Evolutionary conservation across 495 filamentous ascomycete species (phyloP).

Genomic region (Penicillium canescens): DNA sequence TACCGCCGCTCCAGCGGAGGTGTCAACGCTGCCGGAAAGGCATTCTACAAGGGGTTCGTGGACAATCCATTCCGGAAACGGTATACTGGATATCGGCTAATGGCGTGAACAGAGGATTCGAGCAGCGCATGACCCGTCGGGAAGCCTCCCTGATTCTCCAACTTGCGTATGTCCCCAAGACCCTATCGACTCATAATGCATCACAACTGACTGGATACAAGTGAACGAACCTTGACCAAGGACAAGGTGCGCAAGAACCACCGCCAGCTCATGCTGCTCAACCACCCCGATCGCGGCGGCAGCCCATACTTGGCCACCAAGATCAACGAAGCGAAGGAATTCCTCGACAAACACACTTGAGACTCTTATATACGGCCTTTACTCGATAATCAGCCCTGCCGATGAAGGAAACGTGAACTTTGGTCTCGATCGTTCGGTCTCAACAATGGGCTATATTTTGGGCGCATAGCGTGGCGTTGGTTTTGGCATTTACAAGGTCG

Average conservation of each 20-base stretch:
- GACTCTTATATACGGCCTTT: not conserved
- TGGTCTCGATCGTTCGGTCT: not conserved
- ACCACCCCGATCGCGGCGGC: slow-evolving; percentile 96
- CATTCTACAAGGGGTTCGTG: slow-evolving; percentile 84
- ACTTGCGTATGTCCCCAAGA: slow-evolving; percentile 65
- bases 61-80: not conserved
- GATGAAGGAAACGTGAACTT: not conserved
- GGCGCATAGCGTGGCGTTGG: slow-evolving; percentile 51
- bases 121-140: slow-evolving; percentile 84
- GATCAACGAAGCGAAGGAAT: slow-evolving; percentile 97
- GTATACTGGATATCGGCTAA: slow-evolving; percentile 5
- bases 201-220: slow-evolving; percentile 37
- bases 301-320: slow-evolving; percentile 97
- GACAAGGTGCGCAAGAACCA: slow-evolving; percentile 96
- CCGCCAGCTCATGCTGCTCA: slow-evolving; percentile 92
- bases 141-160: slow-evolving; percentile 92
- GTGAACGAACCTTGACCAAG: slow-evolving; percentile 82
- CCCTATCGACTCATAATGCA: not conserved
- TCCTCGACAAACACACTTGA: slow-evolving; percentile 73
- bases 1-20: slow-evolving; percentile 79
- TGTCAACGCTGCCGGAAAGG: slow-evolving; percentile 75
- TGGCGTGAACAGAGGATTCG: slow-evolving; percentile 66
- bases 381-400: not conserved
- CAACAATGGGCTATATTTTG: slow-evolving; percentile 22
- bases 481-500: slow-evolving; percentile 32